Conservation (phyloP, 2,329 filamentous ascomycete species). For the Diaporthe destruens region DNA sequence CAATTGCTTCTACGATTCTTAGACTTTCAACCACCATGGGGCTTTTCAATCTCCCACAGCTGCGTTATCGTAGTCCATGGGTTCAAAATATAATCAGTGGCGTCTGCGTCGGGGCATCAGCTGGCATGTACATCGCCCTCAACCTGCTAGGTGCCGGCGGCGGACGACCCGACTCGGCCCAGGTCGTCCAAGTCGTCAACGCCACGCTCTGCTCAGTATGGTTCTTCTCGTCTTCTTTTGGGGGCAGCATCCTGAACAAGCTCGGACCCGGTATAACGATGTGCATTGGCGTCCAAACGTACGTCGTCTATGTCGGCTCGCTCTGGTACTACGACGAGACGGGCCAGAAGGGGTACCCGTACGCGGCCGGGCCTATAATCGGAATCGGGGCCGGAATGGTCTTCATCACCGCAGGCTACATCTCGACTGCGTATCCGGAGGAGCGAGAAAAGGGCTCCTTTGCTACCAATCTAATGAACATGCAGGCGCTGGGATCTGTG, state of each 20-base stretch:
- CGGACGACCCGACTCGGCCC: constrained; percentile 46
- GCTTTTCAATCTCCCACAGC: constrained; percentile 1
- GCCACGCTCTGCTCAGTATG: constrained; percentile 48
- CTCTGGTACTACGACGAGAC: constrained; percentile 35
- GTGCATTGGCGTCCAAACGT: constrained; percentile 26
- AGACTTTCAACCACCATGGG: not conserved
- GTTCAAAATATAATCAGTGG: constrained; percentile 23
- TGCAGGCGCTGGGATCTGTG: constrained; percentile 49
- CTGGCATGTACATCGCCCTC: constrained; percentile 20
- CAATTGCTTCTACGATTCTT: not conserved
- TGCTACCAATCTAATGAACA: constrained; percentile 48
- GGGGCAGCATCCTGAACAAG: constrained; percentile 47
- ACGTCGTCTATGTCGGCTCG: constrained; percentile 30
- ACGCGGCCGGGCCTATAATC: constrained; percentile 39
- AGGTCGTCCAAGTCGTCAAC: constrained; percentile 48
- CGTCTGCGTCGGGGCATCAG: constrained; percentile 18
- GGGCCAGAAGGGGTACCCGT: constrained; percentile 15
- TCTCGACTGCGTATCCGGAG: constrained; percentile 51
- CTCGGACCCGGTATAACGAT: constrained; percentile 46
- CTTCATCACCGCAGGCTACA: constrained; percentile 50
- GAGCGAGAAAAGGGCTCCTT: constrained; percentile 50
- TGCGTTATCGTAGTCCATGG: constrained; percentile 13
- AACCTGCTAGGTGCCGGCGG: constrained; percentile 47
- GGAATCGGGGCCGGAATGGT: constrained; percentile 50
- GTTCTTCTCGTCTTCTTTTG: constrained; percentile 47